Percentiles rank a stretch among this genome's conserved stretches.
phyloP scores from a whole-genome alignment of 1,139 yeast species.

The Eremothecium sinecaudum region DNA sequence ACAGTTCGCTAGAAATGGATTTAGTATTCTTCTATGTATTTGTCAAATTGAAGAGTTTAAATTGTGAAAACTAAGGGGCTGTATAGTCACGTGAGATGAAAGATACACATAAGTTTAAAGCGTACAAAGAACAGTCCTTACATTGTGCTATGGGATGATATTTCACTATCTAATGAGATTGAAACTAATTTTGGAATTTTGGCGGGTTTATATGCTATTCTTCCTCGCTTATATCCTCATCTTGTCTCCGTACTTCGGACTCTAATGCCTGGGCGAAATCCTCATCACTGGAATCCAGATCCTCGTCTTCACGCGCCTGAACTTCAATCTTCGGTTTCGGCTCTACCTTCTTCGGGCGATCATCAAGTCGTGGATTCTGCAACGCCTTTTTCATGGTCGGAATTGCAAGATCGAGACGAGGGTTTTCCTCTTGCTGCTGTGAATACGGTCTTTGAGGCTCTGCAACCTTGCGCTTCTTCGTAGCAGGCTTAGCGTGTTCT shows the following conservation, averaged over 20 bases:
- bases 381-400: constrained; percentile 1
- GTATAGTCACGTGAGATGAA: too few species aligned
- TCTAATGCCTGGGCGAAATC: constrained; percentile 28
- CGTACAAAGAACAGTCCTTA: too few species aligned
- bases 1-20: too few species aligned
- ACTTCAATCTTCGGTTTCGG: constrained; percentile 9
- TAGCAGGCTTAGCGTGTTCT: constrained; percentile 3
- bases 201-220: too few species aligned
- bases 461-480: constrained; percentile 4
- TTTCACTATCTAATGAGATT: too few species aligned
- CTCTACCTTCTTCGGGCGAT: constrained; percentile 9
- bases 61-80: too few species aligned
- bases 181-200: too few species aligned
- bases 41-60: too few species aligned
- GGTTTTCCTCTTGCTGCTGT: constrained; percentile 6
- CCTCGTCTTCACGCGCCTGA: constrained; percentile 8
- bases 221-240: constrained; percentile 25
- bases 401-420: constrained; percentile 3
- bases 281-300: constrained; percentile 24
- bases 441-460: neutral
- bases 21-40: too few species aligned
- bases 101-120: too few species aligned
- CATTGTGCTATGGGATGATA: too few species aligned
- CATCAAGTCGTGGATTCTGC: constrained; percentile 10
- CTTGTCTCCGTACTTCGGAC: constrained; percentile 26